Conservation (phyloP, 352 stramenopile species). For the Pythium apleroticum region DNA sequence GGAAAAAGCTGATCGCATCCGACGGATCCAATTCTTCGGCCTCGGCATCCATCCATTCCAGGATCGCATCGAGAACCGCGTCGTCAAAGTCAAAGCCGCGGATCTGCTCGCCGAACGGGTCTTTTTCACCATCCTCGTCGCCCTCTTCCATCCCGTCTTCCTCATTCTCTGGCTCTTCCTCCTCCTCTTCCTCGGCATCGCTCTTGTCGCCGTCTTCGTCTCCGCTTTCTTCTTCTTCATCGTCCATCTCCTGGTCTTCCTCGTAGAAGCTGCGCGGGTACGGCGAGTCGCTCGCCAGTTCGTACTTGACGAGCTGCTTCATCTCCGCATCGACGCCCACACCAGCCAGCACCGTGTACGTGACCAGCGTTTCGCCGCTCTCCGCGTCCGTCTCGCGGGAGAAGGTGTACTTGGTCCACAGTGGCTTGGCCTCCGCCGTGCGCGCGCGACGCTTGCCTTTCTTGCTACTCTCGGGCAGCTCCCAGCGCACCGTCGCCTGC, state of each 20-base stretch:
- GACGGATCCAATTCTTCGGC: conserved; percentile 55
- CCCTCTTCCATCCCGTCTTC: conserved; percentile 19
- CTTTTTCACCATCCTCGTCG: conserved; percentile 25
- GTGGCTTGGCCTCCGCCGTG: conserved; percentile 15
- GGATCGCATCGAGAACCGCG: conserved; percentile 43
- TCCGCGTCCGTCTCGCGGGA: conserved; percentile 33
- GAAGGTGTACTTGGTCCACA: conserved; percentile 56
- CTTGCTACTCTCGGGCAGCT: conserved; percentile 31
- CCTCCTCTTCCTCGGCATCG: conserved; percentile 12
- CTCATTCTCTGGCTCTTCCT: conserved; percentile 9
- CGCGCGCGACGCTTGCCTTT: conserved; percentile 42
- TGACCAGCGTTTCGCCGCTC: conserved; percentile 41
- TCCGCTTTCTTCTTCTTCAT: conserved; percentile 29
- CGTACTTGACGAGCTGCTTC: conserved; percentile 59
- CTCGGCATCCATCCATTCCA: conserved; percentile 49
- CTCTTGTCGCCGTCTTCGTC: conserved; percentile 29
- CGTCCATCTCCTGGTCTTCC: conserved; percentile 36
- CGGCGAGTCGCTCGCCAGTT: conserved; percentile 43
- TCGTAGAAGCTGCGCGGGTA: conserved; percentile 82
- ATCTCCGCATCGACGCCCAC: conserved; percentile 40
- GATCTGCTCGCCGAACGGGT: conserved; percentile 54
- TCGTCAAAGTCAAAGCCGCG: conserved; percentile 62
- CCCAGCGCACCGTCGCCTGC: conserved; percentile 55
- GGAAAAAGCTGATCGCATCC: conserved; percentile 67
- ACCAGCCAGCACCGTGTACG: conserved; percentile 40